These are phyloP conservation scores for Aureobasidium sp. DNA, from an alignment of 2,329 filamentous ascomycete species.

Conservation along the genomic window DNA sequence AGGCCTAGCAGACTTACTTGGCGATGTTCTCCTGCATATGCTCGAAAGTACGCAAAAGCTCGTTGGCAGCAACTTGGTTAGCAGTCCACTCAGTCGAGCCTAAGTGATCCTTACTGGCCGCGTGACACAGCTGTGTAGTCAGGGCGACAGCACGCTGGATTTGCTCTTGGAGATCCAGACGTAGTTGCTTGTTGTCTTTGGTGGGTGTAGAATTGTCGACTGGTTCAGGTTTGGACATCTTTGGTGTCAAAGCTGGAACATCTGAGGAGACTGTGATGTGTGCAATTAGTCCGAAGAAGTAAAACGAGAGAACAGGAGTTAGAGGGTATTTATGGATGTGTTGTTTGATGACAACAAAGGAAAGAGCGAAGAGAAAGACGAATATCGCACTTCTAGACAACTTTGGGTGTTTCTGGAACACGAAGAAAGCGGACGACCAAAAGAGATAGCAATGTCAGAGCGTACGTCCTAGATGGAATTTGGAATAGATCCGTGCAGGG, in stretches of 20 bases:
- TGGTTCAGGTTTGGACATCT: not conserved
- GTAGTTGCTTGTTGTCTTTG: not conserved
- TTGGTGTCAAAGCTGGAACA: not conserved
- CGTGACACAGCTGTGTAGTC: not conserved
- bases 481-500: too few relatives aligned
- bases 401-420: not conserved
- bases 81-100: not conserved
- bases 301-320: not conserved
- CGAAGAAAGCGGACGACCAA: not conserved
- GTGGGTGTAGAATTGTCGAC: not conserved
- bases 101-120: not conserved
- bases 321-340: not conserved
- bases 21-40: not conserved
- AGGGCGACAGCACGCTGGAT: not conserved
- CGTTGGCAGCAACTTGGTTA: not conserved
- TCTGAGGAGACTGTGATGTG: not conserved
- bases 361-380: not conserved
- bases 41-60: not conserved
- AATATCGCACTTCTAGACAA: not conserved
- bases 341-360: not conserved
- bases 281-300: not conserved
- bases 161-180: not conserved
- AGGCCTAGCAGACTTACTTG: not conserved
- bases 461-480: too few relatives aligned
- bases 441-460: too few relatives aligned